Evolutionary conservation across 352 stramenopile genomes (phyloP).

Genomic region (Globisporangium uncinulatum): DNA sequence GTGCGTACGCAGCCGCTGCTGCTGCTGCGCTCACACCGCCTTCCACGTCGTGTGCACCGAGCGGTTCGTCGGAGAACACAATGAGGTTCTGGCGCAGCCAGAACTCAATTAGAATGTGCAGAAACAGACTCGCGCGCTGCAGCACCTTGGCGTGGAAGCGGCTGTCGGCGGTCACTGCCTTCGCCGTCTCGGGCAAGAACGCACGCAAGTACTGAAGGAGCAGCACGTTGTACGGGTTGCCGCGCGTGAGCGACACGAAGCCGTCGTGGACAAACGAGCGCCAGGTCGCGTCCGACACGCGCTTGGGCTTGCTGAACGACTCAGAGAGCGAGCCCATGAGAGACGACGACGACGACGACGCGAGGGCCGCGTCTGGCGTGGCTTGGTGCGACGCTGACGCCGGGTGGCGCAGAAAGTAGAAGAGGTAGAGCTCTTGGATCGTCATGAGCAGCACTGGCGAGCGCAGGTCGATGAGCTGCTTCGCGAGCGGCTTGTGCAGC

Average conservation of each 20-base stretch:
- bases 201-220: conserved; percentile 73
- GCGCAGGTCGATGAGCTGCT: conserved; percentile 71
- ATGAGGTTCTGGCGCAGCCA: conserved; percentile 88
- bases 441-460: conserved; percentile 75
- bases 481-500: conserved; percentile 73
- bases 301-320: conserved; percentile 43
- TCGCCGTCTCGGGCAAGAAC: conserved; percentile 67
- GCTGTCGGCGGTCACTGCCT: conserved; percentile 39
- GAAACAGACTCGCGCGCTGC: conserved; percentile 75
- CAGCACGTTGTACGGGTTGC: conserved; percentile 83
- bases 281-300: conserved; percentile 59
- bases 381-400: conserved; percentile 63
- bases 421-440: conserved; percentile 81
- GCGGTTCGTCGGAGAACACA: conserved; percentile 63
- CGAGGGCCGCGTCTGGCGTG: conserved; percentile 9
- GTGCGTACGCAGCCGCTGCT: conserved; percentile 1
- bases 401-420: conserved; percentile 81
- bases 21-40: background rate
- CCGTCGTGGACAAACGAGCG: conserved; percentile 65
- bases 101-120: conserved; percentile 84
- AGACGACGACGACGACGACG: conserved; percentile 12
- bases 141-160: conserved; percentile 75
- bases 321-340: conserved; percentile 47
- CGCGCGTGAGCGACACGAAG: conserved; percentile 49
- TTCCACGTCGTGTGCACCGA: background rate